Evolutionary conservation across 179 eudicot genomes (phyloP), one percentile per base, ranked within the genome.

Genomic region (Spinacia oleracea): DNA sequence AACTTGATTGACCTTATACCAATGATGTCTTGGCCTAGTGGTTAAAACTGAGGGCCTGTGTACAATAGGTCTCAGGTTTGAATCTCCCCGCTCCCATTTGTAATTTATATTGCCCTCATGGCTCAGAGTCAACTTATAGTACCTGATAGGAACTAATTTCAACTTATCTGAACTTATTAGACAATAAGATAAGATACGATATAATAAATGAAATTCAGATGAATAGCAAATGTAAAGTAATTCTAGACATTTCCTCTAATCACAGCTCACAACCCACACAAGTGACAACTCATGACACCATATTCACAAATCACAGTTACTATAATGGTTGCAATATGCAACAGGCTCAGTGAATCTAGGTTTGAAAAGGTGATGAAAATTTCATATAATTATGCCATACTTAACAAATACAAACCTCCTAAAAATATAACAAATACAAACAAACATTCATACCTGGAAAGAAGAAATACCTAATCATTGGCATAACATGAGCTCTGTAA

Each of bases 391-490:
- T 16, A 0, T 9, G 25, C 50, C 23, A 35, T 38, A 38, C 27
- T 6, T 67, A 0, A 67, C 21, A 40, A 15, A n/a, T 67, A 38
- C 15, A 7, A 53, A 18, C 23, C 58, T 53, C 6, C 32, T 7
- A 40, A 35, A 38, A 21, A 67, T 9, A 64, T 4, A 67, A n/a
- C 48, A 67, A 20, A 35, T 38, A 21, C 45, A 29, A 73, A 81
- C 80, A 72, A 72, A 75, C 38, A 16, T 9, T 20, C 40, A 66
- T 50, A 72, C 77, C 84, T 73, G 81, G 74, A 81, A 81, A 77
- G 70, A 66, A 81, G 77, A 35, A 14, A 75, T 45, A 5, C 60
- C 73, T 51, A 63, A 81, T 65, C 2, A 77, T 81, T 34, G 25
- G 59, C 67, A 50, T 65, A 77, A 81, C 73, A 72, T 81, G 77